Evolutionary conservation across 495 filamentous ascomycete genomes (phyloP), one percentile per base, ranked within the genome.

Genomic region (Terfezia boudieri): DNA sequence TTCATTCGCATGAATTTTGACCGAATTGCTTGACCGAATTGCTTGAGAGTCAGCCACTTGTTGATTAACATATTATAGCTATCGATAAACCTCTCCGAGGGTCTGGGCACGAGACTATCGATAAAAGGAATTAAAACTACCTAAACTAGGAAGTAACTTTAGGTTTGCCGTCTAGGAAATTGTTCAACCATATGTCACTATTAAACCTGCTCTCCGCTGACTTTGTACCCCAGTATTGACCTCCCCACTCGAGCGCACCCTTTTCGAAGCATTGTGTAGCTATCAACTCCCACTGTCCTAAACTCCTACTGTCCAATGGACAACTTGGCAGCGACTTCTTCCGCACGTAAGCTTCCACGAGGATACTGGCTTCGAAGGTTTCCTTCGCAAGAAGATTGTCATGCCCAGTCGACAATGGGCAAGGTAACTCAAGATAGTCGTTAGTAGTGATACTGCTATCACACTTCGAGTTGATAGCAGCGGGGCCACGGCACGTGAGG

Each of bases 201-300:
- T 32, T 32, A 4, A 32, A 32, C 26, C 4, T 32, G 7, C 7
- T 32, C 26, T 32, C 26, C 1, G 7, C 26, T 32, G 26, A 32
- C 26, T 32, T 32, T 32, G 26, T 20, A 14, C 41, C 36, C 52
- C 61, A 61, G 54, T 70, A 73, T 9, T 56, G 64, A 0, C 67
- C 71, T 1, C 69, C 71, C 64, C 71, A 73, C 59, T 73, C 71
- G 54, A 74, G 53, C 37, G 70, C 68, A 37, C 61, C 64, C 14
- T 57, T 56, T 36, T 67, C 61, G 54, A 73, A 71, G 23, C 49
- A 48, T 32, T 66, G 64, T 52, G 56, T 62, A 36, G 60, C 55
- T 1, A 67, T 59, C 53, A 64, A 35, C 55, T 58, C 52, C 71
- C 71, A 72, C 20, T 49, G 41, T 32, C 26, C 26, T 1, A 32